Base-by-base conservation (phyloP, 179 eudicot species). In the Patellifolia procumbens region DNA sequence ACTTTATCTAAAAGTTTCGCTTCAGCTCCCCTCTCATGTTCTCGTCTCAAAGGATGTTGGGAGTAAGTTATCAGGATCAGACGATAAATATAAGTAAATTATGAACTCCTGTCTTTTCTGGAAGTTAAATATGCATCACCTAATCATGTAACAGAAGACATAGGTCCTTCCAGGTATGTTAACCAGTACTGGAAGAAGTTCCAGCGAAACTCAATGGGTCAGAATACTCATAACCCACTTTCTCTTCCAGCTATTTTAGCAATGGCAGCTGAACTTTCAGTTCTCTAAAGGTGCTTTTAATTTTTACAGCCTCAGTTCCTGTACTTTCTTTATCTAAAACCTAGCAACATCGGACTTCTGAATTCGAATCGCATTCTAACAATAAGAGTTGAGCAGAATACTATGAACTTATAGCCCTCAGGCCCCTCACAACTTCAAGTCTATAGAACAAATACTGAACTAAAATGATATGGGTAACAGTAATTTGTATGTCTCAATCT, bases 1-100 rank as follows among this genome's bases (percentile, higher is more conserved):
- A 76, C 58, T 55, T 52, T 70, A 31, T 39, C 29, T 12, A 75
- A 24, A 49, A 28, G 31, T 26, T 42, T 20, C 64, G 24, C 62
- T 45, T 37, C 22, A 52, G 12, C 65, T 19, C 56, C 16, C 15
- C 7, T 29, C 32, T 55, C 20, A 65, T 32, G 28, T 35, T 64
- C 61, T 64, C 35, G 51, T 75, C 37, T 20, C 24, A 32, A 34
- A 32, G 10, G 12, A 17, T 17, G 16, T 8, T 4, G 10, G 2
- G 22, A 24, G 60, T n/a, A 55, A 58, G 17, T 15, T 63, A 19
- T 35, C 43, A 17, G 1, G 24, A 17, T 39, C 13, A 22, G 29
- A 4, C 32, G 3, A 42, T 8, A 67, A 42, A 29, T 9, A 32
- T 39, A 42, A 1, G 31, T 22, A 66, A 10, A 42, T 19, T 62